These are phyloP conservation scores for Apiospora arundinis DNA, from an alignment of 2,329 filamentous ascomycete genomes.

Conservation along the genomic window DNA sequence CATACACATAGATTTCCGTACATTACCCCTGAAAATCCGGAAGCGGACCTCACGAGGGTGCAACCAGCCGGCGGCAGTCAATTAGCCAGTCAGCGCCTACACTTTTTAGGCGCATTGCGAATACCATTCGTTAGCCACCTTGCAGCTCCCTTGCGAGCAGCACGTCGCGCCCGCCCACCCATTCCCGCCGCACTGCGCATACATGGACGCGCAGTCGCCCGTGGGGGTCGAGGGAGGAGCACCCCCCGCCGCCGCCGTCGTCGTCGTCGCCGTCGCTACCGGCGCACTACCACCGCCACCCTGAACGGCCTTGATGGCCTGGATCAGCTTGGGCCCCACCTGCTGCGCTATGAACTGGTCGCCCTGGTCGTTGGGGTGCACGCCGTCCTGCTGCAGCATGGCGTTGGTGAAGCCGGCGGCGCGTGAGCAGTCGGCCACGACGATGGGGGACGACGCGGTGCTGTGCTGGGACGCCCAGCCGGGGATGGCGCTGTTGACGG, in stretches of 20 bases:
- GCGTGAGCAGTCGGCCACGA: constrained; percentile 31
- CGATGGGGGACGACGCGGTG: constrained; percentile 22
- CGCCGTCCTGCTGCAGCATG: constrained; percentile 43
- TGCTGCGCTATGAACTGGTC: constrained; percentile 41
- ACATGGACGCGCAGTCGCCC: constrained; percentile 36
- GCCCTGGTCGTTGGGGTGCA: constrained; percentile 45
- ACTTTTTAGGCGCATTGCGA: constrained; percentile 33
- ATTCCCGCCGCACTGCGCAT: constrained; percentile 43
- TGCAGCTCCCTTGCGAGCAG: constrained; percentile 42
- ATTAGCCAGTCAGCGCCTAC: neutral
- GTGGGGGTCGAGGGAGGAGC: constrained; percentile 11
- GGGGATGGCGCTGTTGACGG: constrained; percentile 46
- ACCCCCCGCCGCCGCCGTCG: neutral
- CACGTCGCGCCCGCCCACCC: constrained; percentile 42
- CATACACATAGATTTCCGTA: neutral
- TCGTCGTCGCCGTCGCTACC: neutral
- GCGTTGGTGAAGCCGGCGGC: constrained; percentile 30
- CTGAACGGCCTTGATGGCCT: constrained; percentile 33
- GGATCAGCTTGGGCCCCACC: constrained; percentile 41
- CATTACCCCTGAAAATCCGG: neutral
- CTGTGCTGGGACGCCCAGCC: constrained; percentile 18
- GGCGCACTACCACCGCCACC: neutral
- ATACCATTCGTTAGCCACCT: constrained; percentile 40
- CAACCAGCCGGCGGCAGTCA: neutral
- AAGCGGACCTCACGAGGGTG: neutral